phyloP scores from a whole-genome alignment of 805 yeast genomes.

The Suhomyces kilbournensis region DNA sequence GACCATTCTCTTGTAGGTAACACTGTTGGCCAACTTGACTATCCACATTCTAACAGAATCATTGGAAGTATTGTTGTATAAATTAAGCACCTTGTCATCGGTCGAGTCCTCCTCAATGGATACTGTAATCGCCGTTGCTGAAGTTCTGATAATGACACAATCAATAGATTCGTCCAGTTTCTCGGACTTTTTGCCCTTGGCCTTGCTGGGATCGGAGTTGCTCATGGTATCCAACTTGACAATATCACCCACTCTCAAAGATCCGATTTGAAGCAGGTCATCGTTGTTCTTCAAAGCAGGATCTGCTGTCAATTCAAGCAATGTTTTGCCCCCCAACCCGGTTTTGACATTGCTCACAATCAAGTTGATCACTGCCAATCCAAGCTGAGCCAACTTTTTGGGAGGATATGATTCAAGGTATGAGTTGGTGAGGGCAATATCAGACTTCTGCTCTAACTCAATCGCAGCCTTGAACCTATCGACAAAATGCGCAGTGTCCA shows the following conservation, averaged over 20 bases:
- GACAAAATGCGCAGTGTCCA: slow-evolving; percentile 6
- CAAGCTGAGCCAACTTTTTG: slow-evolving; percentile 63
- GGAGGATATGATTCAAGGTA: slow-evolving; percentile 45
- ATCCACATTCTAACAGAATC: slow-evolving; percentile 56
- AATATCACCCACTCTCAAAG: slow-evolving; percentile 71
- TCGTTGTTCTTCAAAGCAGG: slow-evolving; percentile 36
- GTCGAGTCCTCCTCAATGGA: slow-evolving; percentile 56
- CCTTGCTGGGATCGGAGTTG: slow-evolving; percentile 12
- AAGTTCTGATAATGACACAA: slow-evolving; percentile 64
- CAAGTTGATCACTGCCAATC: slow-evolving; percentile 73
- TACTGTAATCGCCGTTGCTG: slow-evolving; percentile 47
- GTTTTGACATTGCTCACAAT: slow-evolving; percentile 59
- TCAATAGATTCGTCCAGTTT: slow-evolving; percentile 33
- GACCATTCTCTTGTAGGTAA: slow-evolving; percentile 76
- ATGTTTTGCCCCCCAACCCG: slow-evolving; percentile 74
- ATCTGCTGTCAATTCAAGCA: slow-evolving; percentile 62
- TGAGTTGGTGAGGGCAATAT: slow-evolving; percentile 29
- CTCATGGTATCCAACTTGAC: slow-evolving; percentile 57
- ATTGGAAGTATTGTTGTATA: slow-evolving; percentile 42
- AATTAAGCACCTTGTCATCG: slow-evolving; percentile 45
- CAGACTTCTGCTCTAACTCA: slow-evolving; percentile 36
- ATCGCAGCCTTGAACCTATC: slow-evolving; percentile 31
- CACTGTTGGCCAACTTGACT: slow-evolving; percentile 62
- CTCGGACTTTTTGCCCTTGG: slow-evolving; percentile 27
- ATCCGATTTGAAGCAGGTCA: slow-evolving; percentile 43